Evolutionary conservation across 2,329 filamentous ascomycete genomes (phyloP), one percentile per base, ranked within the genome.

Genomic region (Xylariaceae sp.): DNA sequence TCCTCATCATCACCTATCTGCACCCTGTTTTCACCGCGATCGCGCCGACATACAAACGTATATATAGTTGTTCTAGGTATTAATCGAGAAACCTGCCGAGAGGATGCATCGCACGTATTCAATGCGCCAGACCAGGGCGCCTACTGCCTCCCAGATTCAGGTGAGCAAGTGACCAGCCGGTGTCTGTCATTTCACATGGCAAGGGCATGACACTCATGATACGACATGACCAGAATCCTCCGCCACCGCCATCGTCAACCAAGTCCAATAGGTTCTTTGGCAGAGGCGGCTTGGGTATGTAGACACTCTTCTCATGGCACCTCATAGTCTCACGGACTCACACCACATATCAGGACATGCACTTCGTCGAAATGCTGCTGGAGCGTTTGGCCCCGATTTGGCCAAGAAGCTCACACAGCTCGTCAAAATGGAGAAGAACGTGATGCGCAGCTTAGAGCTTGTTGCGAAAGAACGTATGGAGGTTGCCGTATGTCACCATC

Each of bases 361-460:
- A 63, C 84, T 92, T 73, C 84, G 89, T 69, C 83, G 86, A 72
- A 88, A 88, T 72, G 83, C 87, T 49, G 88, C 89, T 64, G 89
- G 89, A 67, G 87, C 88, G 69, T 92, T 91, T 66, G 84, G 85
- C 64, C 84, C 92, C 59, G 94, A 99, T 71, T 87, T 99, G 60
- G 89, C 94, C 60, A 97, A 96, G 84, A 99, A 99, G 84, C 87
- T 99, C 64, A 91, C 92, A 47, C 90, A 96, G 79, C 85, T 99
- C 56, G 94, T 99, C 65, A 99, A 99, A 85, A 99, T 99, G 94
- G 94, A 99, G 80, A 99, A 99, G 87, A 97, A 99, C 74, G 90
- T 97, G 59, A 99, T 99, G 94, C 91, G 94, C 76, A 97, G 92
- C 74, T 87, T 97, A 82, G 94, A 99, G 75, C 83, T 91, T 53